A percentile compares a stretch with the other conserved stretches of the same genome.
Evolutionary conservation across 805 yeast species (phyloP).

Genomic region (Scheffersomyces coipomensis): DNA sequence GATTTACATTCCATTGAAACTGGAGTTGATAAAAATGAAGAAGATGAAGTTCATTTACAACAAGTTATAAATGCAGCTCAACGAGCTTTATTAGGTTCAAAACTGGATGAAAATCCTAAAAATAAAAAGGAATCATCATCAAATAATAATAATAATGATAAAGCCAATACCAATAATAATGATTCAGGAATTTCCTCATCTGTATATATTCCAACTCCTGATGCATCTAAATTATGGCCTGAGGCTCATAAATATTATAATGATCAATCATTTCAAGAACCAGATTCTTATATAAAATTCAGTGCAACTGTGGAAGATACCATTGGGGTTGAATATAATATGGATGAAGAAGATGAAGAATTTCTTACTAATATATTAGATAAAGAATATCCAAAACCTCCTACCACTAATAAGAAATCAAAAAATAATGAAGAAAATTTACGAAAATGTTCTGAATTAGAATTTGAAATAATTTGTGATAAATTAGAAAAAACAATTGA

Average conservation of each 20-base stretch:
- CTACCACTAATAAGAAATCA: slow-evolving; percentile 4
- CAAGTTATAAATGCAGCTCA: slow-evolving; percentile 83
- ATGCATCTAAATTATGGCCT: slow-evolving; percentile 80
- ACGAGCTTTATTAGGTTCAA: slow-evolving; percentile 49
- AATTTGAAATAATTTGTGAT: slow-evolving; percentile 77
- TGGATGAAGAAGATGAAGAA: slow-evolving; percentile 86
- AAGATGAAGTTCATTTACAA: slow-evolving; percentile 93
- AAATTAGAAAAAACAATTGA: slow-evolving; percentile 70
- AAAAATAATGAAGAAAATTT: slow-evolving; percentile 15
- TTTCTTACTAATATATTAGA: slow-evolving; percentile 50
- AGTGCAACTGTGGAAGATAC: slow-evolving; percentile 97
- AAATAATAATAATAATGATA: not conserved
- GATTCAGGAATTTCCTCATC: slow-evolving; percentile 20
- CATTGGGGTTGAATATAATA: slow-evolving; percentile 76
- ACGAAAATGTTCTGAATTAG: slow-evolving; percentile 64
- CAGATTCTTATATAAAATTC: slow-evolving; percentile 79
- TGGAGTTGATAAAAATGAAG: slow-evolving; percentile 97
- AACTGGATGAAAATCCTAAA: slow-evolving; percentile 28
- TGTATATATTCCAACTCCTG: slow-evolving; percentile 94
- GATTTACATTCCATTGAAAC: slow-evolving; percentile 90
- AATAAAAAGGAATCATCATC: slow-evolving; percentile 21
- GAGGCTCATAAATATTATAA: slow-evolving; percentile 73
- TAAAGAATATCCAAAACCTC: slow-evolving; percentile 27
- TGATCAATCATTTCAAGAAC: slow-evolving; percentile 60
- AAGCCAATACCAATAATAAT: slow-evolving; percentile 6